phyloP scores from a whole-genome alignment of 2,329 filamentous ascomycete genomes.

The Stachybotrys elegans region DNA sequence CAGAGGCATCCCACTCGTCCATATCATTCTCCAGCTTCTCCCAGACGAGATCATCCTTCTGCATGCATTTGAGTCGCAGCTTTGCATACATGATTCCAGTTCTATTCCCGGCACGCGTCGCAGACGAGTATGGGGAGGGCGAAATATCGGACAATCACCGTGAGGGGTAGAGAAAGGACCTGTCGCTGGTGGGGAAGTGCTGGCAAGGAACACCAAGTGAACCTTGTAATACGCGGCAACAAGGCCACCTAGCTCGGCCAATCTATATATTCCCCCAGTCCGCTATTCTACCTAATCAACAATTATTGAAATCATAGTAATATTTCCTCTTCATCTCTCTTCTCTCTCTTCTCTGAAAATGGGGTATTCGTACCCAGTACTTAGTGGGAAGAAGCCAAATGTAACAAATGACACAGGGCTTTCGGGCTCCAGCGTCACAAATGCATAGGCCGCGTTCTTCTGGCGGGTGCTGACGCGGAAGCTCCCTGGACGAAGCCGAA shows the following conservation, averaged over 20 bases:
- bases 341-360: no score
- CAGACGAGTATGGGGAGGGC: neutral
- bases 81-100: neutral
- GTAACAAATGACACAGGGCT: neutral
- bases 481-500: neutral
- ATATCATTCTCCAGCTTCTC: slow-evolving; percentile 17
- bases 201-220: no score
- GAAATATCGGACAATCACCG: neutral
- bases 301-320: no score
- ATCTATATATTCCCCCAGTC: no score
- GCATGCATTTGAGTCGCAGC: neutral
- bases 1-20: slow-evolving; percentile 17
- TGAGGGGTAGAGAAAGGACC: neutral
- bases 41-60: slow-evolving; percentile 22
- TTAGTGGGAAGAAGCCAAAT: neutral
- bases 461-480: neutral
- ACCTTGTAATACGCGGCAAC: no score
- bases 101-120: neutral
- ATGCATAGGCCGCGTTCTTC: neutral
- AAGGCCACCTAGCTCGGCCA: no score
- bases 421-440: neutral
- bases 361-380: neutral
- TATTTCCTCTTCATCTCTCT: no score
- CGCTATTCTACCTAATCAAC: no score
- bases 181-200: no score